These are phyloP conservation scores for Penicillium desertorum DNA, from an alignment of 495 filamentous ascomycete genomes.

Conservation along the genomic window DNA sequence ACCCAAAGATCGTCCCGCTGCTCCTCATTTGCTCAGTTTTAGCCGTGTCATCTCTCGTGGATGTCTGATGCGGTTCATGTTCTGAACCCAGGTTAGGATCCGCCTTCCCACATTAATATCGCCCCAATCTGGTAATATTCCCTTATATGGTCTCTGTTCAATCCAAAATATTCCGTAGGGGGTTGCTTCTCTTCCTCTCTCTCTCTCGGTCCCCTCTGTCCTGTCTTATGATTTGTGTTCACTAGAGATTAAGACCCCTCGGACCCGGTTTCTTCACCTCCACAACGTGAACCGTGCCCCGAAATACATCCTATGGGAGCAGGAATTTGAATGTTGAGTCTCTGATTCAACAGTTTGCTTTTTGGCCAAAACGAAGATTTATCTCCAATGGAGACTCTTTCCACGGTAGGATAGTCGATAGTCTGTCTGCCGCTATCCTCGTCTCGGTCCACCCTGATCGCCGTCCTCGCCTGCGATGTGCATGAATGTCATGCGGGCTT, in stretches of 20 bases:
- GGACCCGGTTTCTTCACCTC: slow-evolving; percentile 10
- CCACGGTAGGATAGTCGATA: slow-evolving; percentile 27
- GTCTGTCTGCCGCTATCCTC: slow-evolving; percentile 24
- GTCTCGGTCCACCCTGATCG: slow-evolving; percentile 28
- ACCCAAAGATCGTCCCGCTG: slow-evolving; percentile 24
- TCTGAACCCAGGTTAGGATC: slow-evolving; percentile 19
- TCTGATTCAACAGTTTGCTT: slow-evolving; percentile 5
- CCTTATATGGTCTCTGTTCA: slow-evolving; percentile 4
- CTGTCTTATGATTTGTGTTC: slow-evolving; percentile 16
- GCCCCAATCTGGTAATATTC: slow-evolving; percentile 18
- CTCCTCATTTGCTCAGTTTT: slow-evolving; percentile 28
- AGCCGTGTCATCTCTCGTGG: slow-evolving; percentile 24
- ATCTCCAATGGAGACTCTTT: slow-evolving; percentile 1
- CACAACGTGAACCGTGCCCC: slow-evolving; percentile 20
- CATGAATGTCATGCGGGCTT: slow-evolving; percentile 42
- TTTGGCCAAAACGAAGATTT: not conserved
- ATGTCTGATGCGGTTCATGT: slow-evolving; percentile 26
- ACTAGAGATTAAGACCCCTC: slow-evolving; percentile 18
- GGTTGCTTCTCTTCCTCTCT: slow-evolving; percentile 10
- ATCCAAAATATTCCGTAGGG: slow-evolving; percentile 15
- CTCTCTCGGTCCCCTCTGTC: not conserved
- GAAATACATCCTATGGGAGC: slow-evolving; percentile 23
- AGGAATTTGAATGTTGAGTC: slow-evolving; percentile 15
- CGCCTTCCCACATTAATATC: slow-evolving; percentile 19
- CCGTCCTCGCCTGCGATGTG: slow-evolving; percentile 12